Conservation (phyloP, 805 yeast species). For the Blastobotrys attinorum region DNA sequence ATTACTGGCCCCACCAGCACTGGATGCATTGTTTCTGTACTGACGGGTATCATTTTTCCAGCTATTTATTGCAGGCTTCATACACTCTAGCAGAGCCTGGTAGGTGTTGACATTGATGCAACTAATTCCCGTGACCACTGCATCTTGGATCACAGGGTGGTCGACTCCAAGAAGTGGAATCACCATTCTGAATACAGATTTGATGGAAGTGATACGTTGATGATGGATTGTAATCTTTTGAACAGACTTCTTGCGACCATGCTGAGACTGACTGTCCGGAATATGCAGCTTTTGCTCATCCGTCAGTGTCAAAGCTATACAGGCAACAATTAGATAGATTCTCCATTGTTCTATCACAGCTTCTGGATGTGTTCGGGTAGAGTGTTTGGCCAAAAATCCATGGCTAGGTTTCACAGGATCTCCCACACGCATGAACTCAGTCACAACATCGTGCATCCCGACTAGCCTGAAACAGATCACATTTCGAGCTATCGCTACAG, state of each 20-base stretch:
- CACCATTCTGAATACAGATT: conserved; percentile 80
- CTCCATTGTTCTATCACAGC: conserved; percentile 80
- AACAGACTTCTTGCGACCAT: conserved; percentile 67
- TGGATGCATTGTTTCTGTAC: no score
- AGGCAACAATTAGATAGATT: conserved; percentile 80
- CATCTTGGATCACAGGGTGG: conserved; percentile 66
- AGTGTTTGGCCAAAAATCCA: conserved; percentile 15
- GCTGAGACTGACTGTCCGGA: conserved; percentile 40
- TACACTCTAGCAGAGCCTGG: conserved; percentile 68
- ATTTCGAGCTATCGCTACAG: conserved; percentile 87
- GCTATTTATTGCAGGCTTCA: conserved; percentile 50
- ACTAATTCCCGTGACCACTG: conserved; percentile 81
- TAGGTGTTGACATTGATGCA: conserved; percentile 87
- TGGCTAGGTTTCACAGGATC: conserved; percentile 10
- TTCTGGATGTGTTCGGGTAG: conserved; percentile 51
- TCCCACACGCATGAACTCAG: conserved; percentile 20
- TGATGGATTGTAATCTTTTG: conserved; percentile 79
- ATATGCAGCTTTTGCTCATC: conserved; percentile 73
- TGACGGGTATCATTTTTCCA: conserved; percentile 35
- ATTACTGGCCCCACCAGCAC: not conserved
- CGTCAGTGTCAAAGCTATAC: conserved; percentile 84
- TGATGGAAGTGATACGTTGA: conserved; percentile 87
- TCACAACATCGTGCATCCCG: conserved; percentile 46
- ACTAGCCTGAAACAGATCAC: conserved; percentile 84
- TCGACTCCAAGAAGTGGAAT: conserved; percentile 69